These are phyloP conservation scores for Purshia tridentata DNA, from an alignment of 306 rosid species.

Conservation along the genomic window DNA sequence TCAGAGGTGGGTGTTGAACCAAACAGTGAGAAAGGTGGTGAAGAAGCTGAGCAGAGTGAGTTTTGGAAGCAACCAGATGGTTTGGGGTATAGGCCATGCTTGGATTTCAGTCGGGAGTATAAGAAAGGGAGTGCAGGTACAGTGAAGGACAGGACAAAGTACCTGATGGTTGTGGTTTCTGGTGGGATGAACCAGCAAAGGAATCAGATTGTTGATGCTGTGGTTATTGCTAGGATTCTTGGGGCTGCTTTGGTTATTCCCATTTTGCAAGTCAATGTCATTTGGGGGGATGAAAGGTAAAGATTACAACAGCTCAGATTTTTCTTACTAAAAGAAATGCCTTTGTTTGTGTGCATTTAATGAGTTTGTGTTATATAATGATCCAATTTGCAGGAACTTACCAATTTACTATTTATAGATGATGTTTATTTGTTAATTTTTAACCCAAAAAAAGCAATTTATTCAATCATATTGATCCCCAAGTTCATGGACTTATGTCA, in stretches of 20 bases:
- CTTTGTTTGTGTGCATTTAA: background rate
- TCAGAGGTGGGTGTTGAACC: constrained; percentile 29
- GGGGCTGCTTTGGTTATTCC: constrained; percentile 96
- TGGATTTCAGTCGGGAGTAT: constrained; percentile 61
- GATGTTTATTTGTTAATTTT: background rate
- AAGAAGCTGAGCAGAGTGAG: constrained; percentile 28
- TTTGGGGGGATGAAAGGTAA: constrained; percentile 99
- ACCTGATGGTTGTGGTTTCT: constrained; percentile 80
- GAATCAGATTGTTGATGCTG: constrained; percentile 98
- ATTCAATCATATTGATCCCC: background rate
- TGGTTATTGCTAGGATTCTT: constrained; percentile 93
- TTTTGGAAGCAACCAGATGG: constrained; percentile 93
- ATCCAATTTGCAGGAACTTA: background rate
- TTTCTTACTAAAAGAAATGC: background rate
- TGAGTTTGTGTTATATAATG: background rate
- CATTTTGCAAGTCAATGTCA: constrained; percentile 87
- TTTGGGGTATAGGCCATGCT: constrained; percentile 78
- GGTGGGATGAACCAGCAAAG: constrained; percentile 99
- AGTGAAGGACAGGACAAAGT: constrained; percentile 58
- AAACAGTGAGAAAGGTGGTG: constrained; percentile 4
- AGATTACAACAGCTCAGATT: background rate
- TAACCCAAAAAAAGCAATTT: background rate
- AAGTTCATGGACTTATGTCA: background rate
- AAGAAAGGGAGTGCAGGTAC: constrained; percentile 44
- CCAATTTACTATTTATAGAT: background rate